phyloP scores from a whole-genome alignment of 2,329 filamentous ascomycete genomes.

The Metarhizium album region DNA sequence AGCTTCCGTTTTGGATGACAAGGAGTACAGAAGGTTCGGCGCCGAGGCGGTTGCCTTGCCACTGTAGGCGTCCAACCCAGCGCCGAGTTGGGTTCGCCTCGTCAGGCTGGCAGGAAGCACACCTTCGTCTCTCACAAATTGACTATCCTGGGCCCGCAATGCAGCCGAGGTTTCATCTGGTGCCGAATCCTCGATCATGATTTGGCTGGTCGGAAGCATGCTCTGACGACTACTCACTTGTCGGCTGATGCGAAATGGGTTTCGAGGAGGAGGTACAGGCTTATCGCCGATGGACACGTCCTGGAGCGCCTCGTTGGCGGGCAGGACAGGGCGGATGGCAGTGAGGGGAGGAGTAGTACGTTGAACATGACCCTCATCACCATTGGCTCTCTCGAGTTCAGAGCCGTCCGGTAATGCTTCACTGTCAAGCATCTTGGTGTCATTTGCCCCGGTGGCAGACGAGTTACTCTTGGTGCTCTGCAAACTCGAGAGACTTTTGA shows the following conservation, averaged over 20 bases:
- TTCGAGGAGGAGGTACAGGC: background rate
- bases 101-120: no score
- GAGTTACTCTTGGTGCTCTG: background rate
- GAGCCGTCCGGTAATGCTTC: background rate
- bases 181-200: background rate
- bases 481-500: background rate
- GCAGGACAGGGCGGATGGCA: background rate
- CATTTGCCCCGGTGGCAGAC: background rate
- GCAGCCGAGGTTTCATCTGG: background rate
- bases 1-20: constrained; percentile 1
- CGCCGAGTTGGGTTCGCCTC: background rate
- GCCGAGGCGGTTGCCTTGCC: constrained; percentile 9
- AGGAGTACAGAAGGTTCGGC: constrained; percentile 15
- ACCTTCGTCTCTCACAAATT: background rate
- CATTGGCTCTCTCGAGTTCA: background rate
- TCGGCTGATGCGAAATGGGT: background rate
- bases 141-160: background rate
- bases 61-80: background rate
- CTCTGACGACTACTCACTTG: constrained; percentile 3
- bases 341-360: background rate
- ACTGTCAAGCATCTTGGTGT: background rate
- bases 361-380: background rate
- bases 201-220: background rate
- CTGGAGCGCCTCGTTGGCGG: background rate
- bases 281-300: constrained; percentile 1